Evolutionary conservation across 352 stramenopile genomes (phyloP).

Genomic region (Pythium dissimile): DNA sequence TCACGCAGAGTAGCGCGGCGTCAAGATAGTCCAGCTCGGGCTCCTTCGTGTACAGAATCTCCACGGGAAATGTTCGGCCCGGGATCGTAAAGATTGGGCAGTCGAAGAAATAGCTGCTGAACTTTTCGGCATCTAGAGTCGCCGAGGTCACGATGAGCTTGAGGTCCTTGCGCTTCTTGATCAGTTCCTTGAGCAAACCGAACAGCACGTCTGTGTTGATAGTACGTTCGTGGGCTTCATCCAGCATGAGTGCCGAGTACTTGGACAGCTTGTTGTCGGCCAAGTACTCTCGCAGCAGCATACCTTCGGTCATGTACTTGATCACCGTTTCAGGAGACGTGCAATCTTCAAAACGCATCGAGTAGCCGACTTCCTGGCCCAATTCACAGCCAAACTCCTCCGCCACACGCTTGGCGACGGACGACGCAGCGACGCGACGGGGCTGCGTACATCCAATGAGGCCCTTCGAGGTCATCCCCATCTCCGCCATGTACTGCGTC

Average conservation of each 20-base stretch:
- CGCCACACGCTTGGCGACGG: constrained; percentile 95
- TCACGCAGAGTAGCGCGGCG: constrained; percentile 96
- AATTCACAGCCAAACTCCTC: constrained; percentile 95
- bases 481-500: constrained; percentile 99
- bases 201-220: constrained; percentile 99
- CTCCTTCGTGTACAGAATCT: constrained; percentile 98
- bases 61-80: constrained; percentile 96
- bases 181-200: constrained; percentile 89
- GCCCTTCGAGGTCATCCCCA: constrained; percentile 94
- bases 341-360: constrained; percentile 89
- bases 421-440: constrained; percentile 96
- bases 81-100: constrained; percentile 99
- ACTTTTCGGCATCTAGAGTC: constrained; percentile 98
- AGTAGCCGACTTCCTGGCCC: constrained; percentile 92
- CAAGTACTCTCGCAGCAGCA: constrained; percentile 99
- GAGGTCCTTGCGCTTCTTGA: constrained; percentile 82
- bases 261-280: constrained; percentile 94
- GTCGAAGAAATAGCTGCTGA: constrained; percentile 97
- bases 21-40: constrained; percentile 98
- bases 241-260: constrained; percentile 96
- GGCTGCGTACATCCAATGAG: constrained; percentile 99
- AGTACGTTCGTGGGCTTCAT: constrained; percentile 97
- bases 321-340: constrained; percentile 94
- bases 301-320: constrained; percentile 99
- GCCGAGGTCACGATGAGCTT: constrained; percentile 92